Evolutionary conservation across 768 basidiomycete species (phyloP), one percentile per base, ranked within the genome.

Genomic region (Collybiopsis luxurians): DNA sequence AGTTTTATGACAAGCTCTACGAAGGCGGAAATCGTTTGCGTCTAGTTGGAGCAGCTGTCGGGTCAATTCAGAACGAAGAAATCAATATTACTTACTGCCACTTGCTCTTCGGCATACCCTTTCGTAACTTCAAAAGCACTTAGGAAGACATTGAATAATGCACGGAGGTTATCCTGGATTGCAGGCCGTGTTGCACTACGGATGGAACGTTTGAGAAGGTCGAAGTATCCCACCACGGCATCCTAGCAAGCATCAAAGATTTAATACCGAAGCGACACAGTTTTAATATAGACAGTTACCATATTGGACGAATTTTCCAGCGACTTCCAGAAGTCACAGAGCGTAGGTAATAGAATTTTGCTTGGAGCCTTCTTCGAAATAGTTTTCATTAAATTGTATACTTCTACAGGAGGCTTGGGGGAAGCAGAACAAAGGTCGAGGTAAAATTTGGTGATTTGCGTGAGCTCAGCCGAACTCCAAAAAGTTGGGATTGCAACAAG

Each of bases 1-100:
- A 99, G 77, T 71, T 98, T 98, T 53, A 92, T 84, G 11, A 95
- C 90, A 9, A 98, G 75, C 69, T 96, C 92, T 11, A 87, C 79
- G 79, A 97, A 98, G 0, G 95, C 87, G 1, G 79, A 68, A 56
- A 91, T 83, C 10, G 83, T 73, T 42, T 70, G 67, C 6, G 67
- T 86, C 81, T n/a, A 79, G 75, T 87, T 90, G 55, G 1, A 19
- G 23, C 24, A 15, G 50, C 55, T 48, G 38, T 39, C 51, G 43
- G 43, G 60, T 51, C 60, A 63, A 13, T 66, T 5, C 12, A 24
- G 11, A 34, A n/a, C n/a, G 1, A 21, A 11, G 7, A 13, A n/a
- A 9, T 34, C 13, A 34, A 36, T n/a, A 10, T 2, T 39, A 51
- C 17, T 51, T 5, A 51, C 50, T n/a, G 4, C 21, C 3, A 21